Conservation (phyloP, 257 asterid genomes). For the Leptodermis oblonga region DNA sequence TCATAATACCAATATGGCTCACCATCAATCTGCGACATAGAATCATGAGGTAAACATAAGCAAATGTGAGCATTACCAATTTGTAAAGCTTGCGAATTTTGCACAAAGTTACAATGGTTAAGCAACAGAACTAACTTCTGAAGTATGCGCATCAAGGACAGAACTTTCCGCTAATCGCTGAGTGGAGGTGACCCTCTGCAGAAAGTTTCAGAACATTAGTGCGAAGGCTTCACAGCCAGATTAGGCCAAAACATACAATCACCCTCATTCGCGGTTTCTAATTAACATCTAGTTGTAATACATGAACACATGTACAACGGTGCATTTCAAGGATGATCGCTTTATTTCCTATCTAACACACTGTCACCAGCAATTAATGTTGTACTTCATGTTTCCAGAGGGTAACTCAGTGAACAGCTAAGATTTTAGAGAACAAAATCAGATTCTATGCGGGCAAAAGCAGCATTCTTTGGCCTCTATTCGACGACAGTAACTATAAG, state of each 20-base stretch:
- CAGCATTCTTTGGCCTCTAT: neutral
- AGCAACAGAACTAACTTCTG: conserved; percentile 53
- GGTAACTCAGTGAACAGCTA: neutral
- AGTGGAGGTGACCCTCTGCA: conserved; percentile 80
- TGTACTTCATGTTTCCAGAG: neutral
- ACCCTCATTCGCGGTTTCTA: neutral
- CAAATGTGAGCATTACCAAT: neutral
- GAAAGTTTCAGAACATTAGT: conserved; percentile 22
- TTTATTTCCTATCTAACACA: neutral
- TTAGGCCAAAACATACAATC: conserved; percentile 1
- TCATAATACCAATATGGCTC: conserved; percentile 91
- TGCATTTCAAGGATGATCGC: too few species aligned
- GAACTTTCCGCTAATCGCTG: conserved; percentile 92
- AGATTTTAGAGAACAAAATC: neutral
- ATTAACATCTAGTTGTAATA: neutral
- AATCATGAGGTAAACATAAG: conserved; percentile 10
- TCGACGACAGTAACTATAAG: neutral
- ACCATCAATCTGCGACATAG: conserved; percentile 60
- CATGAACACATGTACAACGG: neutral
- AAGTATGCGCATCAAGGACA: conserved; percentile 84
- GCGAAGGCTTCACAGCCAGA: neutral
- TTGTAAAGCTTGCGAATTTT: too few species aligned
- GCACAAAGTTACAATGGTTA: neutral
- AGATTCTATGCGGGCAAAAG: neutral
- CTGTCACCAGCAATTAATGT: neutral